Evolutionary conservation across 441 rosid species (phyloP).

Genomic region (Sinapis alba): DNA sequence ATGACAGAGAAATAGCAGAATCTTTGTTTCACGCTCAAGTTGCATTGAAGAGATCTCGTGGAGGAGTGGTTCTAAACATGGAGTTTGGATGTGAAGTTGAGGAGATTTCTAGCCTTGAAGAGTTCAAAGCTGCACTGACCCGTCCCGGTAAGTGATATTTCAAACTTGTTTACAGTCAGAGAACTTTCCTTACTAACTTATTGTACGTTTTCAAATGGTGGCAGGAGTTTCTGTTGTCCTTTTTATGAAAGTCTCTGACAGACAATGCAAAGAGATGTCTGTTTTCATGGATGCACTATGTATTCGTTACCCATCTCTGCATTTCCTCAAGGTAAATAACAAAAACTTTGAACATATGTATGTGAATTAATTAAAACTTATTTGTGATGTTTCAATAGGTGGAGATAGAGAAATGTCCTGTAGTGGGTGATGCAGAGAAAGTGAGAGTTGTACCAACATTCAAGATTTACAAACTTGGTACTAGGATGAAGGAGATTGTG

Average conservation of each 20-base stretch:
- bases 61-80: constrained; percentile 80
- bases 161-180: neutral
- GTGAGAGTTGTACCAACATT: constrained; percentile 58
- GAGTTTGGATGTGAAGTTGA: constrained; percentile 91
- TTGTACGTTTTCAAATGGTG: constrained; percentile 9
- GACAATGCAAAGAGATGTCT: constrained; percentile 78
- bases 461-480: constrained; percentile 84
- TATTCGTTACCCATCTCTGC: constrained; percentile 71
- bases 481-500: constrained; percentile 77
- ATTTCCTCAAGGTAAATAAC: constrained; percentile 62
- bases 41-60: constrained; percentile 81
- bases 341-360: neutral
- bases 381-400: constrained; percentile 48
- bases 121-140: constrained; percentile 73
- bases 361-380: constrained; percentile 9
- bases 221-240: constrained; percentile 77
- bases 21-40: constrained; percentile 81
- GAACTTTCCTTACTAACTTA: neutral
- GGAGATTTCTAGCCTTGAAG: constrained; percentile 59
- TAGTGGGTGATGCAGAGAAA: constrained; percentile 45
- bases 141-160: constrained; percentile 54
- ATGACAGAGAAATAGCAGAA: constrained; percentile 79
- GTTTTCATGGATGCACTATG: constrained; percentile 70
- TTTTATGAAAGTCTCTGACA: constrained; percentile 56
- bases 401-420: constrained; percentile 55